Evolutionary conservation across 1,284 basidiomycete genomes (phyloP).

Genomic region (Amylostereum areolatum): DNA sequence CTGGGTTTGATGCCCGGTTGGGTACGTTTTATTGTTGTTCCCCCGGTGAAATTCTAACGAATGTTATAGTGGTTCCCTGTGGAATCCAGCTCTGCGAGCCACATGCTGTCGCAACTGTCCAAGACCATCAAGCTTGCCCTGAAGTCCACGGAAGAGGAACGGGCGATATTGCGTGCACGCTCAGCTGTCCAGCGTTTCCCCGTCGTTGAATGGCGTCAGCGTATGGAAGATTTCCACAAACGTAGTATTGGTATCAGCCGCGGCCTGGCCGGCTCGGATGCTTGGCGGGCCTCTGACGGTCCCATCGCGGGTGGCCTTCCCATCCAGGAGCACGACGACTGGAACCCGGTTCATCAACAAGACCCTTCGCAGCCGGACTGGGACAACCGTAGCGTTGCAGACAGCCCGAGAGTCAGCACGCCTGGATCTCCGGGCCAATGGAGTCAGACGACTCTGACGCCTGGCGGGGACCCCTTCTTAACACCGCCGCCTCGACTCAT

Average conservation of each 20-base stretch:
- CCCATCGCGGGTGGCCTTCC: conserved; percentile 41
- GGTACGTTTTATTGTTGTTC: conserved; percentile 44
- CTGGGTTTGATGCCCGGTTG: conserved; percentile 95
- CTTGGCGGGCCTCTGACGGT: conserved; percentile 74
- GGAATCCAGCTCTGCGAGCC: conserved; percentile 83
- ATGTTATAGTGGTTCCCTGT: conserved; percentile 84
- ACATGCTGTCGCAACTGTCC: conserved; percentile 91
- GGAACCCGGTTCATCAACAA: conserved; percentile 46
- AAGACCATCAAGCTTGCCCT: conserved; percentile 92
- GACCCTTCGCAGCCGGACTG: conserved; percentile 49
- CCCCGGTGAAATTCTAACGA: conserved; percentile 10
- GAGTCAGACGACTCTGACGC: conserved; percentile 51
- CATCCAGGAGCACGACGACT: conserved; percentile 46
- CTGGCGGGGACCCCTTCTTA: conserved; percentile 29
- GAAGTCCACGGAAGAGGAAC: conserved; percentile 85
- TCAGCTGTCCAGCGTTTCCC: conserved; percentile 94
- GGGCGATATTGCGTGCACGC: conserved; percentile 84
- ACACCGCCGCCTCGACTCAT: conserved; percentile 27
- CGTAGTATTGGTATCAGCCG: conserved; percentile 77
- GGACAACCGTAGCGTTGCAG: conserved; percentile 38
- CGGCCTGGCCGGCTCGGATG: conserved; percentile 58
- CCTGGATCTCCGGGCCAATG: conserved; percentile 49
- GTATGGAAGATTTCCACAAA: conserved; percentile 89
- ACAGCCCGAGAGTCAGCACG: conserved; percentile 23
- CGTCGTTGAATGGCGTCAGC: conserved; percentile 92